Conservation (phyloP, 768 basidiomycete genomes). For the Lepiota venenata region DNA sequence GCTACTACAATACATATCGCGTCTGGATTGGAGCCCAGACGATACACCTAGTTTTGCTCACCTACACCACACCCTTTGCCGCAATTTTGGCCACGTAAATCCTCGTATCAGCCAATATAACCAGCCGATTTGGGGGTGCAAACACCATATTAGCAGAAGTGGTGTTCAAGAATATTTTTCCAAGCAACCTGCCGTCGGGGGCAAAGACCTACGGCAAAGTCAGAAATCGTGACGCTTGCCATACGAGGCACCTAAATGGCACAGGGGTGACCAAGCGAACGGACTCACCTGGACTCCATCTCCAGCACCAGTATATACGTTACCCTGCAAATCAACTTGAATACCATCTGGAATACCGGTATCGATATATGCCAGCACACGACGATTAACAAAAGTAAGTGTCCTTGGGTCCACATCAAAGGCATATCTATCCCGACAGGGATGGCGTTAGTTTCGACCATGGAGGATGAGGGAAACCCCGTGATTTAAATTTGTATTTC, state of each 20-base stretch:
- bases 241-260: neutral
- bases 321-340: conserved; percentile 59
- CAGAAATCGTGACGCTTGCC: neutral
- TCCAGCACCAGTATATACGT: conserved; percentile 49
- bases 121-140: conserved; percentile 36
- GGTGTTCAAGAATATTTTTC: conserved; percentile 58
- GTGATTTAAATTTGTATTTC: too few relatives aligned
- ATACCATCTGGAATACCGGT: conserved; percentile 67
- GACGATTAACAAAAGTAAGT: conserved; percentile 45
- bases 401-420: conserved; percentile 56
- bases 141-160: conserved; percentile 45
- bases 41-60: too few relatives aligned
- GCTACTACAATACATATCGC: too few relatives aligned
- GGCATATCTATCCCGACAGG: conserved; percentile 33
- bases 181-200: conserved; percentile 49
- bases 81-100: conserved; percentile 44
- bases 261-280: neutral
- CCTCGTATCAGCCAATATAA: conserved; percentile 44
- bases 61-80: conserved; percentile 22
- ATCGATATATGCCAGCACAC: conserved; percentile 66
- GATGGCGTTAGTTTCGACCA: too few relatives aligned
- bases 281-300: conserved; percentile 59
- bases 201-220: conserved; percentile 11
- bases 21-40: too few relatives aligned
- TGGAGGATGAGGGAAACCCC: too few relatives aligned